Conservation (phyloP, 2,329 filamentous ascomycete genomes). For the Aspergillus arachidicola region DNA sequence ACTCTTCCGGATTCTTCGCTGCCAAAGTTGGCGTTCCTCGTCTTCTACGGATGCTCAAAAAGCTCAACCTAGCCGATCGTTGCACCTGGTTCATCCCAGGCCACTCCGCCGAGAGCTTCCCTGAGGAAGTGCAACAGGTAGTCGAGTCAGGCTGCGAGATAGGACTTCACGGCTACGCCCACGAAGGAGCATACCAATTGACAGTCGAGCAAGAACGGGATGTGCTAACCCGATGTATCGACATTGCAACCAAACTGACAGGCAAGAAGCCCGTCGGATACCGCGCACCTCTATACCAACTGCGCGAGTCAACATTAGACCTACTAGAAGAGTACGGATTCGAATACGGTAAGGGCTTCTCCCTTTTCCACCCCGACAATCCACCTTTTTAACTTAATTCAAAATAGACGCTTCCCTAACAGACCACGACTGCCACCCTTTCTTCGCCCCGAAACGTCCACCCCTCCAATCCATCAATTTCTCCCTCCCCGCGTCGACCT, state of each 20-base stretch:
- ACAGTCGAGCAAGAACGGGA: constrained; percentile 72
- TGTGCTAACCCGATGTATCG: constrained; percentile 73
- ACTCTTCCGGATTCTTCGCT: constrained; percentile 58
- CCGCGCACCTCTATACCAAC: constrained; percentile 42
- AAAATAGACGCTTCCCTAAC: constrained; percentile 43
- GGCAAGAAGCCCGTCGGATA: constrained; percentile 65
- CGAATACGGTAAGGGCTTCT: constrained; percentile 37
- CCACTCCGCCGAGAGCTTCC: constrained; percentile 62
- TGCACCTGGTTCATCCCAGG: constrained; percentile 65
- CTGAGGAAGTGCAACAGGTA: constrained; percentile 53
- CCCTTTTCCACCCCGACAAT: background rate
- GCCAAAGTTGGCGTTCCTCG: constrained; percentile 60
- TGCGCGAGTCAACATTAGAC: constrained; percentile 43
- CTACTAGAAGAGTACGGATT: constrained; percentile 46
- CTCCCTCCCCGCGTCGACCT: constrained; percentile 43
- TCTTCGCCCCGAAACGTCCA: constrained; percentile 42
- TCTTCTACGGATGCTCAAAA: constrained; percentile 57
- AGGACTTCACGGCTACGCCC: constrained; percentile 62
- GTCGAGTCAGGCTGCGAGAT: constrained; percentile 58
- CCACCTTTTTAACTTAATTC: background rate
- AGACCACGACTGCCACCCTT: constrained; percentile 46
- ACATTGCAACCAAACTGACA: constrained; percentile 69
- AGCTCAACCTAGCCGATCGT: constrained; percentile 53
- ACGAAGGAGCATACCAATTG: constrained; percentile 72
- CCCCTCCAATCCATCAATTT: constrained; percentile 46